Evolutionary conservation across 2,329 filamentous ascomycete genomes (phyloP).

Genomic region (Elsinoe necatrix): DNA sequence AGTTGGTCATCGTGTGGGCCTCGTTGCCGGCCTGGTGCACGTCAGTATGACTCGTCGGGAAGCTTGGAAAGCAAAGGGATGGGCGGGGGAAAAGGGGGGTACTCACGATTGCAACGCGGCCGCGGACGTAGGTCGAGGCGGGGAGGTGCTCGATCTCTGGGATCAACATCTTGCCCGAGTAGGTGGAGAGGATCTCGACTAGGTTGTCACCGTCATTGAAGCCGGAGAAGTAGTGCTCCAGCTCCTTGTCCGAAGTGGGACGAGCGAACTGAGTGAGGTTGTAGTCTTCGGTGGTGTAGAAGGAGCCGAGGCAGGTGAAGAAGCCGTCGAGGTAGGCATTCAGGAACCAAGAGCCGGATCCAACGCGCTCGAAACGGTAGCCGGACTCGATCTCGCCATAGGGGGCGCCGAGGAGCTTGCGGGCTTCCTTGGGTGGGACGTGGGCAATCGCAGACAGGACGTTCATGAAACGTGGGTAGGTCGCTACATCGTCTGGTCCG

Average conservation of each 20-base stretch:
- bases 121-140: conserved; percentile 15
- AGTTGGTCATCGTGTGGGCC: conserved; percentile 17
- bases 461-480: conserved; percentile 17
- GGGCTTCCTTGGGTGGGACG: conserved; percentile 16
- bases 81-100: background rate
- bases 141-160: conserved; percentile 16
- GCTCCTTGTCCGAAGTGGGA: conserved; percentile 9
- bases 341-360: conserved; percentile 15
- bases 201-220: conserved; percentile 15
- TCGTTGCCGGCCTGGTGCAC: conserved; percentile 16
- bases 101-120: conserved; percentile 14
- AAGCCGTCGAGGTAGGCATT: conserved; percentile 16
- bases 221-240: conserved; percentile 7
- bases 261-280: conserved; percentile 15
- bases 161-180: conserved; percentile 14
- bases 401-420: conserved; percentile 15
- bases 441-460: conserved; percentile 16
- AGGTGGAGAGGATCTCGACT: conserved; percentile 16
- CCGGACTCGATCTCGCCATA: conserved; percentile 13
- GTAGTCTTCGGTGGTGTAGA: conserved; percentile 16
- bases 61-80: too few species aligned
- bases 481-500: conserved; percentile 13
- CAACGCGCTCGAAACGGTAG: conserved; percentile 16
- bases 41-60: too few species aligned
- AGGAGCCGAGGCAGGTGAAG: conserved; percentile 17